Conservation (phyloP, 163 green algal species). For the Volvox carteri region DNA sequence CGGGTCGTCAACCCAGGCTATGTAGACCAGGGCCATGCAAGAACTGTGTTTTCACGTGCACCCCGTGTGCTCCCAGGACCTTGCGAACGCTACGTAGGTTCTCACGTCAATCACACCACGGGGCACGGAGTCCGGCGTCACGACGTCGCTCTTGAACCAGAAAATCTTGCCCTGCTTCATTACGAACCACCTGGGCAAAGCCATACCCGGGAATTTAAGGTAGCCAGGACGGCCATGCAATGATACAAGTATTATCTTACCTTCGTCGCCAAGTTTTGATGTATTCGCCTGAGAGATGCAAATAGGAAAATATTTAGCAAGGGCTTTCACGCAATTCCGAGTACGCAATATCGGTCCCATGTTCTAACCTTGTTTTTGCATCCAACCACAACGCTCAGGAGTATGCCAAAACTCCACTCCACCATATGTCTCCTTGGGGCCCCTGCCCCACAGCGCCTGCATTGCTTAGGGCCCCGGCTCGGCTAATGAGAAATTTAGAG, state of each 20-base stretch:
- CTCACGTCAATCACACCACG: slow-evolving; percentile 93
- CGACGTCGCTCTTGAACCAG: slow-evolving; percentile 97
- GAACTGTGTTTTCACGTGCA: no score
- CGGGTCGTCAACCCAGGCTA: no score
- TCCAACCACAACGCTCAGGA: slow-evolving; percentile 89
- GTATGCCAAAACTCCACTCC: slow-evolving; percentile 90
- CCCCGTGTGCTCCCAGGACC: no score
- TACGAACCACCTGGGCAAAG: slow-evolving; percentile 94
- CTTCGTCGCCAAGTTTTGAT: slow-evolving; percentile 95
- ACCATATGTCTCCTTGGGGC: slow-evolving; percentile 55
- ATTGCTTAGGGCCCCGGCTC: background rate
- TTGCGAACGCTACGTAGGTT: background rate
- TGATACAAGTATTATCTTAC: slow-evolving; percentile 54
- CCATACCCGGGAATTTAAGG: background rate
- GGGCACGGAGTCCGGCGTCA: slow-evolving; percentile 88
- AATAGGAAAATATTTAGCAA: background rate
- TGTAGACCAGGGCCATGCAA: no score
- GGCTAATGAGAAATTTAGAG: no score
- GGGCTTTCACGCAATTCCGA: background rate
- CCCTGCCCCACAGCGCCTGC: slow-evolving; percentile 37
- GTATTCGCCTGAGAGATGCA: slow-evolving; percentile 88
- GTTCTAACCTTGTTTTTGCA: slow-evolving; percentile 92
- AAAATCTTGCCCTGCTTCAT: slow-evolving; percentile 99
- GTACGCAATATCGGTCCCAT: no score
- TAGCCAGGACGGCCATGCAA: background rate